phyloP scores from a whole-genome alignment of 2,329 filamentous ascomycete species.

The Decorospora gaudefroyi region DNA sequence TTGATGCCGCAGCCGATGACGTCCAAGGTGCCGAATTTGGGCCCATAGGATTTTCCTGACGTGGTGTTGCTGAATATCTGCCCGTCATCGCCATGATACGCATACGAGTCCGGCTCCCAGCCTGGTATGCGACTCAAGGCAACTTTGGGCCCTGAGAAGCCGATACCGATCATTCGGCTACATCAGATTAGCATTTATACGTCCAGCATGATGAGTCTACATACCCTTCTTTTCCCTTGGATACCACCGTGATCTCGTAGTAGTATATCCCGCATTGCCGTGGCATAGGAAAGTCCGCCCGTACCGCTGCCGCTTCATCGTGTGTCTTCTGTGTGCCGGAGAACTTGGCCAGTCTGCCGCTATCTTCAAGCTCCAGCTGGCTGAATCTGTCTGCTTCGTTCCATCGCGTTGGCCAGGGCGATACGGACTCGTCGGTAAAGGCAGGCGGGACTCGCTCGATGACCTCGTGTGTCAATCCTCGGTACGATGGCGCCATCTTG shows the following conservation, averaged over 20 bases:
- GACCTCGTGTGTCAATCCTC: conserved; percentile 80
- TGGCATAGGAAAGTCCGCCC: conserved; percentile 85
- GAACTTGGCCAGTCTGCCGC: conserved; percentile 73
- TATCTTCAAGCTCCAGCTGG: conserved; percentile 72
- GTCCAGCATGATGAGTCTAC: conserved; percentile 44
- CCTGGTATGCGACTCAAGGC: conserved; percentile 65
- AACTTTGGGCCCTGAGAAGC: conserved; percentile 64
- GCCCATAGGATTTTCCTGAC: conserved; percentile 62
- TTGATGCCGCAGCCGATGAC: conserved; percentile 68
- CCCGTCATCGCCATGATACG: conserved; percentile 69
- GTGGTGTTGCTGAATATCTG: conserved; percentile 64
- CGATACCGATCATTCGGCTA: conserved; percentile 59
- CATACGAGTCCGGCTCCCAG: conserved; percentile 69
- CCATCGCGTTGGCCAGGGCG: conserved; percentile 82
- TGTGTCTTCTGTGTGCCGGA: conserved; percentile 59
- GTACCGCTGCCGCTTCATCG: conserved; percentile 79
- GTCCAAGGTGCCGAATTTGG: conserved; percentile 62
- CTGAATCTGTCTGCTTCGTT: conserved; percentile 75
- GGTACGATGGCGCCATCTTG: conserved; percentile 68
- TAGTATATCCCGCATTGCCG: conserved; percentile 93
- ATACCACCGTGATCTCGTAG: conserved; percentile 73
- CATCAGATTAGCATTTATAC: conserved; percentile 25
- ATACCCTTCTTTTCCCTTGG: conserved; percentile 70
- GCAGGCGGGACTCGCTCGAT: conserved; percentile 73
- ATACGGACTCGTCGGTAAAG: conserved; percentile 63